Conservation (phyloP, 164 flowering plant species). For the Macadamia integrifolia region DNA sequence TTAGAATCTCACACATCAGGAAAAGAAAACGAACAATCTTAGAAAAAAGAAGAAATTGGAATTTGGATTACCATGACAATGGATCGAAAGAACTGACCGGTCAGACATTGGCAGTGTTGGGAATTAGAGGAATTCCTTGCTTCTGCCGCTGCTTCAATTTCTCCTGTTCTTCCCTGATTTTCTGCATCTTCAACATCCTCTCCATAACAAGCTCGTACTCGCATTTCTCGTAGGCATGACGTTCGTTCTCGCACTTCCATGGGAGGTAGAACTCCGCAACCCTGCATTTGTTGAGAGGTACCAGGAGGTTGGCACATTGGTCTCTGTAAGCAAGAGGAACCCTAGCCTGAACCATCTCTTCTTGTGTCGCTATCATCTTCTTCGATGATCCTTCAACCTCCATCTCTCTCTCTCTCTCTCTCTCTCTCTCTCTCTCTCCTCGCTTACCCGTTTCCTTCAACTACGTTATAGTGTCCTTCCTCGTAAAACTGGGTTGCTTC, state of each 20-base stretch:
- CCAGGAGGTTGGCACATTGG: slow-evolving; percentile 91
- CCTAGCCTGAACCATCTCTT: slow-evolving; percentile 73
- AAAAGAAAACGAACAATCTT: no score
- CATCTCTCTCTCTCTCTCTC: slow-evolving; percentile 24
- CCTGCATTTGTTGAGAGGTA: slow-evolving; percentile 94
- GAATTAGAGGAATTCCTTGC: slow-evolving; percentile 58
- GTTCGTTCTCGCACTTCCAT: slow-evolving; percentile 94
- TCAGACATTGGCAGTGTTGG: slow-evolving; percentile 71
- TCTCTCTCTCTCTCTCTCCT: neutral
- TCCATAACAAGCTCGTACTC: slow-evolving; percentile 98
- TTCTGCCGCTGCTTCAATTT: slow-evolving; percentile 34
- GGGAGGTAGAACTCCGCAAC: slow-evolving; percentile 83
- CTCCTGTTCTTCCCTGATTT: slow-evolving; percentile 53
- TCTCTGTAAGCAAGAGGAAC: slow-evolving; percentile 90
- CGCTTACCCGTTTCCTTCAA: neutral
- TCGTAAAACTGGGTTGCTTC: no score
- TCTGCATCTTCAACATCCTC: slow-evolving; percentile 91
- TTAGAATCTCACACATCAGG: no score
- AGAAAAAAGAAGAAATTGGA: no score
- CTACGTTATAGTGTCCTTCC: no score
- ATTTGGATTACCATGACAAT: neutral
- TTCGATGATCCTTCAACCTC: slow-evolving; percentile 87
- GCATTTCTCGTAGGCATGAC: slow-evolving; percentile 94
- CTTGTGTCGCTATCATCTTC: slow-evolving; percentile 95
- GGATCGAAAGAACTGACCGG: neutral